These are phyloP conservation scores for Fallopia convolvulus DNA, from an alignment of 148 eudicot genomes.

Conservation along the genomic window DNA sequence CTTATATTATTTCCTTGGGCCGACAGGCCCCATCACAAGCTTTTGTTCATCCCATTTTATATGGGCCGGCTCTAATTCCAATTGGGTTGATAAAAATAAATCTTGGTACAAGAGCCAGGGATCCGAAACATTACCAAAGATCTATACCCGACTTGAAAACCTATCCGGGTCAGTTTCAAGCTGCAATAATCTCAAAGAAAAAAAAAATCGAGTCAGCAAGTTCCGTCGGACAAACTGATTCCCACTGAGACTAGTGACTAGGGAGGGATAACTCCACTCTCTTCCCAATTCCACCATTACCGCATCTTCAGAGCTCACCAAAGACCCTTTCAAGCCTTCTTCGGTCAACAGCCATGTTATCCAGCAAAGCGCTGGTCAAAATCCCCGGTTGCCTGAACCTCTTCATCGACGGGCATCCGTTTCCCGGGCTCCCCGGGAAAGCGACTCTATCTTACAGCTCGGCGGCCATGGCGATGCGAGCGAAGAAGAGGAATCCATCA, in stretches of 20 bases:
- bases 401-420: conserved; percentile 12
- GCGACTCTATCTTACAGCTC: conserved; percentile 4
- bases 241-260: background rate
- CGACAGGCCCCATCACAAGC: too few species aligned
- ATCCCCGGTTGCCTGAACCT: conserved; percentile 8
- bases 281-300: background rate
- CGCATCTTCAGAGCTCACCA: background rate
- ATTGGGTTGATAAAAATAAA: too few species aligned
- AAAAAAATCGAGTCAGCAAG: background rate
- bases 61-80: too few species aligned
- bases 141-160: background rate
- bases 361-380: conserved; percentile 9
- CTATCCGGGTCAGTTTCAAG: background rate
- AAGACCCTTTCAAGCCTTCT: background rate
- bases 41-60: too few species aligned
- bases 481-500: conserved; percentile 7
- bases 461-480: conserved; percentile 4
- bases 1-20: too few species aligned
- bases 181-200: background rate
- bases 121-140: background rate
- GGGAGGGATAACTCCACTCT: background rate
- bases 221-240: too few species aligned
- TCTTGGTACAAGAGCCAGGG: too few species aligned
- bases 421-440: conserved; percentile 7
- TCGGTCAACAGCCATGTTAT: background rate